Base-by-base conservation (phyloP, 2,329 filamentous ascomycete genomes). In the Ascochyta lentis region DNA sequence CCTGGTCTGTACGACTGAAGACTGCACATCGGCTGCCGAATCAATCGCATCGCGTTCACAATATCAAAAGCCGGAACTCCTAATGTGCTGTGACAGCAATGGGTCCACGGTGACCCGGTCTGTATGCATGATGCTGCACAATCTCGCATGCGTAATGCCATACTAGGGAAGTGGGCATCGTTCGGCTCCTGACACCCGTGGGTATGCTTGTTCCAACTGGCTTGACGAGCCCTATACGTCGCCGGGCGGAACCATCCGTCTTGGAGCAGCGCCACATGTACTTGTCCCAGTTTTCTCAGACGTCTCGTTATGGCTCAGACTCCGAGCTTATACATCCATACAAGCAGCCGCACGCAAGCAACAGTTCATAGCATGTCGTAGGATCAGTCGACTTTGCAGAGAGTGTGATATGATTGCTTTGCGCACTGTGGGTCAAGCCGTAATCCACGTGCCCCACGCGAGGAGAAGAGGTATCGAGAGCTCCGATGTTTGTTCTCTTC, bases 21-120 rank as follows among this genome's bases (percentile, higher is more conserved):
- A 8, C 22, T 9, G n/a, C 27, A 31, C 23, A 19, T 13, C 16
- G 34, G 38, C 7, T 10, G 34, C 41, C 34, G 5, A 27, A 15
- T 39, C 19, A 5, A 12, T 10, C 7, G 22, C 8, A 2, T 35
- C n/a, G 10, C 15, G 6, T 23, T 19, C 19, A 24, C 40, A n/a
- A 24, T 27, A 35, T 29, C 13, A 15, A 19, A 2, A 24, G 34
- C 29, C 16, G n/a, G 16, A 16, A 23, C 31, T 19, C 38, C 29
- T 29, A 16, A 34, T 3, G 27, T 13, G 6, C 22, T 19, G 33
- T 34, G 24, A 33, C 41, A 39, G 35, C 40, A 29, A 55, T 23
- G 52, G 52, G 52, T 23, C 52, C 41, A 42, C 46, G 52, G 52
- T 41, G 23, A 27, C 46, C 46, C 15, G 15, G 46, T 15, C 27